Evolutionary conservation across 306 rosid genomes (phyloP), one percentile per base, ranked within the genome.

Genomic region (Boehmeria nivea): DNA sequence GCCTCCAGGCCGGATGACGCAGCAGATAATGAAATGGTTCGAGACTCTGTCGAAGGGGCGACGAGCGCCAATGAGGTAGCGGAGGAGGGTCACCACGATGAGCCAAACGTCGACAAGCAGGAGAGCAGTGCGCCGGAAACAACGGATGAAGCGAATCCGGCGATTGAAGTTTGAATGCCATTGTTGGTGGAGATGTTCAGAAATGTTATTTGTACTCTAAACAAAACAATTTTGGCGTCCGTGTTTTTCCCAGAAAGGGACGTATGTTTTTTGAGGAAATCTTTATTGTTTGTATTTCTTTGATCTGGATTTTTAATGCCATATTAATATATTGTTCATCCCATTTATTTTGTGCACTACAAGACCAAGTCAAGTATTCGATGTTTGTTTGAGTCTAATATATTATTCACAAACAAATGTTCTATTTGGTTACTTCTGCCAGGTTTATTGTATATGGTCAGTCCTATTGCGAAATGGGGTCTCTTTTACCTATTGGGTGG

Each of bases 21-120:
- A 17, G 68, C 51, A 40, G 77, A 73, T 36, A 45, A 44, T 7
- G 28, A 34, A 23, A 23, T 11, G 38, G 43, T 37, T 53, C 38
- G n/a, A 17, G 63, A 66, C 31, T 63, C 36, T 2, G 62, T 19
- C 46, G 51, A 60, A 43, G 63, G 6, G 43, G 40, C 51, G 33
- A 37, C 38, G 3, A 19, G 24, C 22, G 53, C 38, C 6, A 25
- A 43, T 3, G 73, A 64, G 68, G 68, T 45, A 51, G 38, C 39
- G 56, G 47, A 50, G 27, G 76, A 65, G 37, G 71, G 53, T 62
- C 44, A 16, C 47, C 58, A 46, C 50, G 61, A n/a, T n/a, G n/a
- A 51, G 57, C 72, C 46, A 49, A 67, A 37, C 42, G 22, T 39
- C 13, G 64, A n/a, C 13, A 68, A 79, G 64, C 57, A 59, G 53